These are phyloP conservation scores for Aspergillus tubingensis DNA, from an alignment of 2,329 filamentous ascomycete genomes.

Conservation along the genomic window DNA sequence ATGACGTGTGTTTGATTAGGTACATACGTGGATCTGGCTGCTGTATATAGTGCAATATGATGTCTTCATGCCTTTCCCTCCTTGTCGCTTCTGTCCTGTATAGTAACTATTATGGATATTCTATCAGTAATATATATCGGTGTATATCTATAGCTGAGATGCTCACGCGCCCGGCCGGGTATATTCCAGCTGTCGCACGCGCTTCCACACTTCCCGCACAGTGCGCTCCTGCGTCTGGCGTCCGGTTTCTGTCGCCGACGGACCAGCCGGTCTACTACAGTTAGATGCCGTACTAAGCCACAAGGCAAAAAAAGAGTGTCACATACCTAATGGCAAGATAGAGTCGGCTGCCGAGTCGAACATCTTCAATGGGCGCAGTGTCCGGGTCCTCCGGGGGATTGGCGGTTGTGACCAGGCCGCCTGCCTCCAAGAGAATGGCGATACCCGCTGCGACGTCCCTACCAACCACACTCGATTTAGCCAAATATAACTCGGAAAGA, in stretches of 20 bases:
- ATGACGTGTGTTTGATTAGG: neutral
- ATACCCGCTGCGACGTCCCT: conserved; percentile 75
- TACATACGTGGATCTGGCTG: neutral
- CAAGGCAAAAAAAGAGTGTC: conserved; percentile 11
- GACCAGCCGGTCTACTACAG: conserved; percentile 61
- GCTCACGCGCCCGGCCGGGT: conserved; percentile 60
- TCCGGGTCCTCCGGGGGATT: conserved; percentile 65
- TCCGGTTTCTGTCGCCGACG: conserved; percentile 62
- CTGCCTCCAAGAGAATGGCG: conserved; percentile 71
- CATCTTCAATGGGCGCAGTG: conserved; percentile 60
- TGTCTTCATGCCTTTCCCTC: too few species aligned
- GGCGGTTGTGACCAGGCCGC: conserved; percentile 71
- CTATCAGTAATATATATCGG: conserved; percentile 2
- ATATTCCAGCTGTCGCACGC: conserved; percentile 68
- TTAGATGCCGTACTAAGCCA: neutral
- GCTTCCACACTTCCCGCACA: conserved; percentile 71
- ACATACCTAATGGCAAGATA: conserved; percentile 69
- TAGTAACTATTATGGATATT: neutral
- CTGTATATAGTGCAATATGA: neutral
- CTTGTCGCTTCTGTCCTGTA: neutral
- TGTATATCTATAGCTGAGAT: neutral
- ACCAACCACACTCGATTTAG: neutral
- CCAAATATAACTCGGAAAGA: neutral
- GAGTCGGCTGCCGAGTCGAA: conserved; percentile 65
- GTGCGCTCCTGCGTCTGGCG: conserved; percentile 69